Conservation (phyloP, 176 grass and related monocot genomes). For the Neostapfia colusana region DNA sequence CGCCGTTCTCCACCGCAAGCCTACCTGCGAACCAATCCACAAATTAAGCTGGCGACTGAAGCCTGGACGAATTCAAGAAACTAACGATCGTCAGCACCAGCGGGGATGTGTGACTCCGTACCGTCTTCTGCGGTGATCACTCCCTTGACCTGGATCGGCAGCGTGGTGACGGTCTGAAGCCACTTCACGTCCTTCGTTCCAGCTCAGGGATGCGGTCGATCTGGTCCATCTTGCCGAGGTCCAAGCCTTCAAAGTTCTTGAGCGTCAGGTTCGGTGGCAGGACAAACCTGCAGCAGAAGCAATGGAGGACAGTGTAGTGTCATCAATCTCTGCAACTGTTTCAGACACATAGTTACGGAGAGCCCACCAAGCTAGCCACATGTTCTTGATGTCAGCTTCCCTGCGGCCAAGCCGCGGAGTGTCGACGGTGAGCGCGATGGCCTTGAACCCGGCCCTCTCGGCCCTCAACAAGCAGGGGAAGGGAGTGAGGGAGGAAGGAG, state of each 20-base stretch:
- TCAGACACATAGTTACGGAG: background rate
- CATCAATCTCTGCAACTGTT: background rate
- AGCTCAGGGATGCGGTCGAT: constrained; percentile 92
- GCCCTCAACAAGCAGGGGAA: constrained; percentile 59
- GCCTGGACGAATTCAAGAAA: background rate
- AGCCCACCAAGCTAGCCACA: constrained; percentile 35
- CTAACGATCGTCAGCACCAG: too few species aligned
- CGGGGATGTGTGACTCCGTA: constrained; percentile 29
- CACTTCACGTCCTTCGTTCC: constrained; percentile 99
- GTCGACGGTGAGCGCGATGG: constrained; percentile 92
- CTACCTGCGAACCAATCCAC: constrained; percentile 40
- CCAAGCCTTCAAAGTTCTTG: constrained; percentile 90
- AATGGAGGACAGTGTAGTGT: too few species aligned
- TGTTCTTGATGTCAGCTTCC: constrained; percentile 99
- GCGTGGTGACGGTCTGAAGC: constrained; percentile 86
- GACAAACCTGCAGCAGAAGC: constrained; percentile 79
- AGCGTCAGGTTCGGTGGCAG: constrained; percentile 84
- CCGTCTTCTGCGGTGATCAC: constrained; percentile 89
- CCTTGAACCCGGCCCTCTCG: constrained; percentile 96
- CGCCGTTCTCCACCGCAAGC: constrained; percentile 67
- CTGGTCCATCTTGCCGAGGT: constrained; percentile 96
- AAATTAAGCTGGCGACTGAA: background rate
- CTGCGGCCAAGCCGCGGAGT: constrained; percentile 90
- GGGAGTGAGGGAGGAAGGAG: constrained; percentile 6
- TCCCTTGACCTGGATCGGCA: constrained; percentile 97